Evolutionary conservation across 306 rosid genomes (phyloP).

Genomic region (Begonia masoniana): DNA sequence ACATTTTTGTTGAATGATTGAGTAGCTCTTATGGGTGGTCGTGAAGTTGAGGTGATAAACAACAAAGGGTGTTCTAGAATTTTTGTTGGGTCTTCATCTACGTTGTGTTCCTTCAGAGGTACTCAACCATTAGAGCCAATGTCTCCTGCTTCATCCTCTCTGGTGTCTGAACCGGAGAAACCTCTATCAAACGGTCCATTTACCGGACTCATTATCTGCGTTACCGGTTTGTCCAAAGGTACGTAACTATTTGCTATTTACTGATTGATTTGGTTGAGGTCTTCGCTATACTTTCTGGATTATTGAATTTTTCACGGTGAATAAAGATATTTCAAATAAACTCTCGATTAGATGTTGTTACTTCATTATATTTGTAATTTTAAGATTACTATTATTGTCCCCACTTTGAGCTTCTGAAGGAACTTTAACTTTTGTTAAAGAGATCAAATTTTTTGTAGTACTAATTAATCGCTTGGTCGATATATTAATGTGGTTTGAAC

Average conservation of each 20-base stretch:
- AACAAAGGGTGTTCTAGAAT: conserved; percentile 77
- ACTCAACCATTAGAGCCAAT: conserved; percentile 39
- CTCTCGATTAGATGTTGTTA: too few species aligned
- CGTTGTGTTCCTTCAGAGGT: conserved; percentile 35
- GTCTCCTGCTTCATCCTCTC: conserved; percentile 63
- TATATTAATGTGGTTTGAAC: too few species aligned
- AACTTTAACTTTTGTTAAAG: too few species aligned
- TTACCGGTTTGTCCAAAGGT: conserved; percentile 96
- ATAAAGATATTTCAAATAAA: too few species aligned
- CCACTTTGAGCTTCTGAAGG: too few species aligned
- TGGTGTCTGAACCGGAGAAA: conserved; percentile 21
- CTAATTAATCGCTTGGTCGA: too few species aligned
- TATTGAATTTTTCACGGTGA: too few species aligned
- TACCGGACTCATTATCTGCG: conserved; percentile 74
- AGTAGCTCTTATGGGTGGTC: conserved; percentile 47
- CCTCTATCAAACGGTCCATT: conserved; percentile 53
- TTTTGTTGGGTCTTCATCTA: conserved; percentile 41
- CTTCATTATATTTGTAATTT: too few species aligned
- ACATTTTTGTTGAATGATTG: conserved; percentile 13
- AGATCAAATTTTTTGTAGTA: too few species aligned
- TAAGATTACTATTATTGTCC: too few species aligned
- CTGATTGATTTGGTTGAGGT: too few species aligned
- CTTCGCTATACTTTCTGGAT: too few species aligned
- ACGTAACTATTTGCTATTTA: conserved; percentile 6
- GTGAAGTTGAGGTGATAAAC: conserved; percentile 62